Evolutionary conservation across 805 yeast species (phyloP).

Genomic region (Hanseniaspora mollemarum): DNA sequence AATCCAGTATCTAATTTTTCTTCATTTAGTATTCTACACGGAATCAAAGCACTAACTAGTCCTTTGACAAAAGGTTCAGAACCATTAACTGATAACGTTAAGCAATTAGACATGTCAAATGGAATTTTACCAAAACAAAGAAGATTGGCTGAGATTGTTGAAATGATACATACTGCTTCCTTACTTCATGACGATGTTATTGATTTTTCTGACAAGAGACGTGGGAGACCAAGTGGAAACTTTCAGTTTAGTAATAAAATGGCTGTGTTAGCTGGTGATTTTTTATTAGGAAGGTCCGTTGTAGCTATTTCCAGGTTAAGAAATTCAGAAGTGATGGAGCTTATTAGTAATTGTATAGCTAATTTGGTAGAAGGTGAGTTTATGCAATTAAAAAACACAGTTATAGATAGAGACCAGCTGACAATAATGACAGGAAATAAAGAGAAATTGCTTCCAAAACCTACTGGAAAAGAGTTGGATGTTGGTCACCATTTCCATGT

Average conservation of each 20-base stretch:
- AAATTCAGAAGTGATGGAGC: conserved; percentile 94
- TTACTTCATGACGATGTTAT: conserved; percentile 93
- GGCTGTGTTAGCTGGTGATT: conserved; percentile 97
- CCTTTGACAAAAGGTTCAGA: conserved; percentile 77
- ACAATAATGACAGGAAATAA: conserved; percentile 25
- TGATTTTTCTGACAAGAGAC: conserved; percentile 73
- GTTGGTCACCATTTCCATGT: conserved; percentile 49
- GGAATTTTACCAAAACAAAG: conserved; percentile 92
- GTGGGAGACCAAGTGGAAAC: conserved; percentile 87
- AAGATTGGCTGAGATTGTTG: conserved; percentile 91
- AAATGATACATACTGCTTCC: conserved; percentile 96
- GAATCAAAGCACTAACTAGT: conserved; percentile 74
- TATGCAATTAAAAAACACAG: conserved; percentile 94
- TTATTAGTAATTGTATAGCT: conserved; percentile 90
- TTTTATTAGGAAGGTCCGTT: conserved; percentile 87
- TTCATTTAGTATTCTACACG: conserved; percentile 75
- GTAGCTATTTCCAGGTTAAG: conserved; percentile 86
- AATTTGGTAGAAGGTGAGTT: conserved; percentile 96
- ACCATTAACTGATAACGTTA: conserved; percentile 38
- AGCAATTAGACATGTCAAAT: conserved; percentile 38
- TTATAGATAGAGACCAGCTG: conserved; percentile 40
- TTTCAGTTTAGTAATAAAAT: conserved; percentile 90
- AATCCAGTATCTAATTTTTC: conserved; percentile 43
- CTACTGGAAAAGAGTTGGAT: conserved; percentile 55
- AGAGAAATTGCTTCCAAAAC: conserved; percentile 34